These are phyloP conservation scores for Chiua virens DNA, from an alignment of 768 basidiomycete species.

Conservation along the genomic window DNA sequence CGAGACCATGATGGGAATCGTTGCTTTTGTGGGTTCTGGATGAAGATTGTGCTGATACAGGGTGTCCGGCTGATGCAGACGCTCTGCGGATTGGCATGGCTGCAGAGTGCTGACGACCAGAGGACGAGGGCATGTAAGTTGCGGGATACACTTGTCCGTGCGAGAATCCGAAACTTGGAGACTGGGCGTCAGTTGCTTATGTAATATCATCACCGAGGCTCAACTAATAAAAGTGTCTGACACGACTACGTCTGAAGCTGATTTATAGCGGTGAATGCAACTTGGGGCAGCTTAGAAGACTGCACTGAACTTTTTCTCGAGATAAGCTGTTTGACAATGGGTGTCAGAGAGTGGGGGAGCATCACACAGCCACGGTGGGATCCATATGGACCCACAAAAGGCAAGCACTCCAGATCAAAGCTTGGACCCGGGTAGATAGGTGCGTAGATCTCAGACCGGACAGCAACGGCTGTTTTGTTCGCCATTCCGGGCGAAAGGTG, in stretches of 20 bases:
- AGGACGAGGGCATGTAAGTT: conserved; percentile 6
- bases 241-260: not conserved
- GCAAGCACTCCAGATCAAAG: conserved; percentile 9
- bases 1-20: conserved; percentile 54
- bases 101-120: conserved; percentile 25
- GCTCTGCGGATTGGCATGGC: conserved; percentile 57
- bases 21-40: conserved; percentile 60
- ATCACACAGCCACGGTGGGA: conserved; percentile 41
- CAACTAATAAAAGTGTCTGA: not conserved
- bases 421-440: not conserved
- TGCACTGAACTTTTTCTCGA: too few relatives aligned
- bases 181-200: conserved; percentile 14
- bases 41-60: conserved; percentile 33
- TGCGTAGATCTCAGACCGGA: conserved; percentile 18
- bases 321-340: not conserved
- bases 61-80: conserved; percentile 55
- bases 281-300: not conserved
- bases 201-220: conserved; percentile 14
- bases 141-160: conserved; percentile 18
- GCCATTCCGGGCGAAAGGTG: conserved; percentile 22
- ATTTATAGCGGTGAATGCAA: too few relatives aligned
- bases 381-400: conserved; percentile 43
- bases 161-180: conserved; percentile 14
- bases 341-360: too few relatives aligned
- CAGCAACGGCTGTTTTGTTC: conserved; percentile 25